phyloP scores from a whole-genome alignment of 164 flowering plant genomes.

The Cinnamomum chago region DNA sequence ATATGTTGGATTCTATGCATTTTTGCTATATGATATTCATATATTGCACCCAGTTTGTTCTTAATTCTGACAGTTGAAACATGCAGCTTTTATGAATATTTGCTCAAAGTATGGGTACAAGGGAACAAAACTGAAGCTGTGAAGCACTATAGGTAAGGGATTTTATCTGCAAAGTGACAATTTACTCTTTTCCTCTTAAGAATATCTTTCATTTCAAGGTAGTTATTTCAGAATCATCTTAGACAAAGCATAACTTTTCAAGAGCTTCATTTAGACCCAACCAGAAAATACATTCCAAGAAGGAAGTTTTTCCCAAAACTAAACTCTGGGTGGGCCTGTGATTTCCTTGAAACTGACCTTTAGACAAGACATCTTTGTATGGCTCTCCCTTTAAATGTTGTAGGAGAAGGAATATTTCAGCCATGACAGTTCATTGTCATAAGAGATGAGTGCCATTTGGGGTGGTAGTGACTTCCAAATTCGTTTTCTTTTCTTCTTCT shows the following conservation, averaged over 20 bases:
- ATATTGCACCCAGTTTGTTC: background rate
- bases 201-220: background rate
- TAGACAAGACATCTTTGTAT: too few relatives aligned
- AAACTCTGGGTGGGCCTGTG: background rate
- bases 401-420: too few relatives aligned
- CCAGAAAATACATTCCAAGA: background rate
- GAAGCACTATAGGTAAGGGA: constrained; percentile 59
- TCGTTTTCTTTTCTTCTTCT: too few relatives aligned
- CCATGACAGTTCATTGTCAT: background rate
- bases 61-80: constrained; percentile 12
- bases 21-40: background rate
- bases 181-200: background rate
- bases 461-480: too few relatives aligned
- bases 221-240: background rate
- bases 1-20: background rate
- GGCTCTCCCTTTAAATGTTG: too few relatives aligned
- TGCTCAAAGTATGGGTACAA: constrained; percentile 96
- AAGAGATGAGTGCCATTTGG: too few relatives aligned
- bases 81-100: constrained; percentile 92
- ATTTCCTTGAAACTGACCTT: background rate
- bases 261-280: background rate
- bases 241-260: background rate
- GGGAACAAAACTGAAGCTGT: constrained; percentile 88
- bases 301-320: background rate
- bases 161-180: background rate